phyloP scores from a whole-genome alignment of 2,329 filamentous ascomycete species.

The Phialophora macrospora region DNA sequence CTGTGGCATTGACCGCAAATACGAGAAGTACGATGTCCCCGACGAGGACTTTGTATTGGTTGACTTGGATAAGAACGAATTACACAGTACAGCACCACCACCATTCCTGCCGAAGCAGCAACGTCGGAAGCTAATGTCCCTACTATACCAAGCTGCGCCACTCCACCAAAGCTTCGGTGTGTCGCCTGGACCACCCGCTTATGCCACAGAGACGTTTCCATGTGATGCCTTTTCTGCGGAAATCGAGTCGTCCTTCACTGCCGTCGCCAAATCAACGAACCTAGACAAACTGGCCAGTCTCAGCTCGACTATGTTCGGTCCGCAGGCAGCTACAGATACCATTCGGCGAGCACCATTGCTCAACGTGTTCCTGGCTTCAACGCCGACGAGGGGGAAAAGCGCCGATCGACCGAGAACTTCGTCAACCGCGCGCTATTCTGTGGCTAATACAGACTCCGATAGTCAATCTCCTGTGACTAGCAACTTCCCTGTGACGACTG shows the following conservation, averaged over 20 bases:
- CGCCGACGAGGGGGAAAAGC: conserved; percentile 51
- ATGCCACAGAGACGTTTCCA: conserved; percentile 90
- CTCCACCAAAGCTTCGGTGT: conserved; percentile 88
- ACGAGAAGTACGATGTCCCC: conserved; percentile 82
- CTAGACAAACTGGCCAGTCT: conserved; percentile 86
- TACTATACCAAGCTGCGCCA: conserved; percentile 87
- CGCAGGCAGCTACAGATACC: conserved; percentile 60
- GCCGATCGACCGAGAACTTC: conserved; percentile 71
- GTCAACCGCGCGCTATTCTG: conserved; percentile 59
- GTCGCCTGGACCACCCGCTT: conserved; percentile 83
- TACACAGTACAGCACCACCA: conserved; percentile 82
- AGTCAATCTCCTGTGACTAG: conserved; percentile 72
- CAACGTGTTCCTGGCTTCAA: conserved; percentile 86
- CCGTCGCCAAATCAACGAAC: conserved; percentile 70
- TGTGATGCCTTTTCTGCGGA: conserved; percentile 89
- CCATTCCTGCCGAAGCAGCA: conserved; percentile 82
- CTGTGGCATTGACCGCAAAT: conserved; percentile 90
- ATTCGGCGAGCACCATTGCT: conserved; percentile 70
- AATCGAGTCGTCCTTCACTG: conserved; percentile 77
- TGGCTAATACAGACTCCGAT: conserved; percentile 59
- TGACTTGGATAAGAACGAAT: conserved; percentile 87
- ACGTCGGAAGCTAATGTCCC: conserved; percentile 82
- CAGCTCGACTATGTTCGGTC: conserved; percentile 85
- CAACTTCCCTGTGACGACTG: conserved; percentile 75
- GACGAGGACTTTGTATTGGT: conserved; percentile 96